Conservation (phyloP, 805 yeast species). For the Ogataea parapolymorpha region DNA sequence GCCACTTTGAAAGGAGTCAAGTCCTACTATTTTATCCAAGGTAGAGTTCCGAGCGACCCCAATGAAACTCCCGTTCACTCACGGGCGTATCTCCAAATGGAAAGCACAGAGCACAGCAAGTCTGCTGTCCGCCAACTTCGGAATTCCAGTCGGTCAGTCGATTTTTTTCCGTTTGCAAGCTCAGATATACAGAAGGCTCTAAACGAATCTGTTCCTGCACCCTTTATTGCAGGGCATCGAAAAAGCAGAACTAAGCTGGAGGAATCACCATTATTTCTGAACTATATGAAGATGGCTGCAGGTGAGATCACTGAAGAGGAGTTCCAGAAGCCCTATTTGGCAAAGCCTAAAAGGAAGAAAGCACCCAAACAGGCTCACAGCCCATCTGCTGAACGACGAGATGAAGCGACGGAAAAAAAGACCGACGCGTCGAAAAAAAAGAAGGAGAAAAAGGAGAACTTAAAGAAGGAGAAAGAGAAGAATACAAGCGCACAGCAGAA, state of each 20-base stretch:
- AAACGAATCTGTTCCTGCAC: background rate
- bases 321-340: background rate
- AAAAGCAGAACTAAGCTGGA: background rate
- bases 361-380: too few relatives aligned
- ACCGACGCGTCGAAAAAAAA: slow-evolving; percentile 1
- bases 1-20: background rate
- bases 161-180: background rate
- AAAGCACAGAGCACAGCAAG: background rate
- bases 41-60: background rate
- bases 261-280: background rate
- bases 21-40: slow-evolving; percentile 1
- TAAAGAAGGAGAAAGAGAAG: slow-evolving; percentile 7
- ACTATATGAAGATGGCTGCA: background rate
- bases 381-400: too few relatives aligned
- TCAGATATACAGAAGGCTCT: background rate
- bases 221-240: background rate
- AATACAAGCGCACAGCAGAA: background rate
- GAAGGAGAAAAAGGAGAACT: slow-evolving; percentile 2
- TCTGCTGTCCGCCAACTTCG: background rate
- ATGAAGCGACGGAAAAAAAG: slow-evolving; percentile 1
- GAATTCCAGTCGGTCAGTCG: too few relatives aligned
- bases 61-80: slow-evolving; percentile 34
- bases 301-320: background rate
- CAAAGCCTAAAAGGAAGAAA: slow-evolving; percentile 6
- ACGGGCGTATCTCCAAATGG: slow-evolving; percentile 33